Percentiles rank a stretch among this genome's conserved stretches.
These are phyloP conservation scores for Suhomyces sp. DNA, from an alignment of 805 yeast genomes.

Conservation along the genomic window DNA sequence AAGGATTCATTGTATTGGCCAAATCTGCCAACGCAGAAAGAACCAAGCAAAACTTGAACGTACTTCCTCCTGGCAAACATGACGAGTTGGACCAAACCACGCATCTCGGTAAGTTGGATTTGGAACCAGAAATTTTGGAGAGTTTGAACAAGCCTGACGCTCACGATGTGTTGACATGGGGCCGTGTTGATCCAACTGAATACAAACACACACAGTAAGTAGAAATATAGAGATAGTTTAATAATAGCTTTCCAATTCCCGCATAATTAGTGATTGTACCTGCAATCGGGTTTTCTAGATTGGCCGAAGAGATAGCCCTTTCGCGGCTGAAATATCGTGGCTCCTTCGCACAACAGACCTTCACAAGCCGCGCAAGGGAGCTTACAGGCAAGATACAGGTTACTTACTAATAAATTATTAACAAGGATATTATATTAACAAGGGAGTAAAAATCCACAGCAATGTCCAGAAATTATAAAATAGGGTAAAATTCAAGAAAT, in stretches of 20 bases:
- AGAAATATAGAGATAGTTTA: not conserved
- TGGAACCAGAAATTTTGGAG: slow-evolving; percentile 35
- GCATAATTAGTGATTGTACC: not conserved
- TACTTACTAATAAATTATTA: not conserved
- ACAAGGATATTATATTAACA: too few relatives aligned
- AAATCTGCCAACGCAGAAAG: slow-evolving; percentile 54
- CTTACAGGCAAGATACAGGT: not conserved
- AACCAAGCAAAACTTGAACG: slow-evolving; percentile 53
- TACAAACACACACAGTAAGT: slow-evolving; percentile 13
- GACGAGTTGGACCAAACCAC: slow-evolving; percentile 25
- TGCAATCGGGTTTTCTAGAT: not conserved
- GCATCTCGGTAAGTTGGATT: slow-evolving; percentile 37
- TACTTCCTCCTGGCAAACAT: slow-evolving; percentile 33
- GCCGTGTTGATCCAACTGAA: slow-evolving; percentile 29
- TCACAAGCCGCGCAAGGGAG: not conserved
- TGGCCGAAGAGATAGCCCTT: not conserved
- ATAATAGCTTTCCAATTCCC: not conserved
- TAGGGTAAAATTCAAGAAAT: not conserved
- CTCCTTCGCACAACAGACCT: not conserved
- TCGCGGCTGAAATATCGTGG: not conserved
- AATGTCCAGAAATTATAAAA: not conserved
- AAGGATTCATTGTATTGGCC: slow-evolving; percentile 43
- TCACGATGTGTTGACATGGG: slow-evolving; percentile 33
- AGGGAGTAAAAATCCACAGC: not conserved
- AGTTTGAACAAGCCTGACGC: slow-evolving; percentile 36